A percentile compares a stretch with the other conserved stretches of the same genome.
phyloP scores from a whole-genome alignment of 768 basidiomycete species.

The Termitomyces sp. region DNA sequence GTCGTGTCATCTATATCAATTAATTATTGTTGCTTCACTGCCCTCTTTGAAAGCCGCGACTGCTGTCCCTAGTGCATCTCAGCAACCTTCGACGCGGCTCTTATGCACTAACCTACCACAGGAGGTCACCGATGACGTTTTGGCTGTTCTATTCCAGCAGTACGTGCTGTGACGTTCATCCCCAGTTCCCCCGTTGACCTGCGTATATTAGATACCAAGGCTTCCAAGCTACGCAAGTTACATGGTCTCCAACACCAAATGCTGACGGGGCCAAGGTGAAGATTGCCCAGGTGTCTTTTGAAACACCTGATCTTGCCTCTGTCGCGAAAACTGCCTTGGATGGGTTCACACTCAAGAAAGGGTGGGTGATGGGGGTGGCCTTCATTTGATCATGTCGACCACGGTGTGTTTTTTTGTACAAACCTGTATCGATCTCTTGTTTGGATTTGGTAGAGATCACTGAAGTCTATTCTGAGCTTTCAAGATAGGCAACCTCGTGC shows the following conservation, averaged over 20 bases:
- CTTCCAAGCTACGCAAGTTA: slow-evolving; percentile 68
- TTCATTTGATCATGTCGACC: slow-evolving; percentile 42
- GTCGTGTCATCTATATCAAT: slow-evolving; percentile 28
- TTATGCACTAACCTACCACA: slow-evolving; percentile 85
- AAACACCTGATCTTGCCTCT: slow-evolving; percentile 67
- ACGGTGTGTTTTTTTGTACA: slow-evolving; percentile 12
- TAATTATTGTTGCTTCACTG: slow-evolving; percentile 27
- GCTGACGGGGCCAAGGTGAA: slow-evolving; percentile 66
- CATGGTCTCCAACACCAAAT: slow-evolving; percentile 65
- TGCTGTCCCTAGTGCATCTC: slow-evolving; percentile 43
- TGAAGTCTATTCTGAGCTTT: not conserved
- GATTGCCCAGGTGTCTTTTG: slow-evolving; percentile 79
- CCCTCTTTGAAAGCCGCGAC: slow-evolving; percentile 29
- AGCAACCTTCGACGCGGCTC: slow-evolving; percentile 58
- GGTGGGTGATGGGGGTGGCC: slow-evolving; percentile 77
- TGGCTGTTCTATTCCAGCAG: slow-evolving; percentile 91
- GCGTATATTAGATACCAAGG: slow-evolving; percentile 67
- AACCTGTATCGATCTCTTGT: slow-evolving; percentile 5
- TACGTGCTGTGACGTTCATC: slow-evolving; percentile 37
- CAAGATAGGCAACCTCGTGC: not conserved
- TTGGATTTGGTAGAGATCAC: not conserved
- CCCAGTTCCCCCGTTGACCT: not conserved
- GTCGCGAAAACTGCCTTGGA: slow-evolving; percentile 81
- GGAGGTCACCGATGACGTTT: slow-evolving; percentile 85
- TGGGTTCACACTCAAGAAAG: slow-evolving; percentile 84